Base-by-base conservation (phyloP, 176 grass and related monocot species). In the Avena atlantica region DNA sequence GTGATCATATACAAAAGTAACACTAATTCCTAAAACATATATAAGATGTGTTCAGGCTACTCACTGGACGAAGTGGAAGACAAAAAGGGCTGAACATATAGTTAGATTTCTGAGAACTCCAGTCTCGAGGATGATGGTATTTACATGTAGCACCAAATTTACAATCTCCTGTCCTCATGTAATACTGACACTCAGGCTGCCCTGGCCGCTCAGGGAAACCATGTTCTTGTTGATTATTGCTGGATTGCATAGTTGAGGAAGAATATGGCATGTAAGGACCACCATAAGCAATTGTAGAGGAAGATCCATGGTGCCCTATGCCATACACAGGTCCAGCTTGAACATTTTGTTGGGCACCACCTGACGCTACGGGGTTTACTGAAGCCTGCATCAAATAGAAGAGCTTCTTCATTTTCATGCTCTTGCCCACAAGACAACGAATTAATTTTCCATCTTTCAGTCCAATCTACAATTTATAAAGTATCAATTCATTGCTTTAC, bases 131-230 rank as follows among this genome's bases (percentile, higher is more conserved):
- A 88, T 95, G 93, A 85, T 95, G 61, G 73, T 95, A 95, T 93
- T 93, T 95, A 85, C 93, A 95, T 51, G 89, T 89, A 61, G 78
- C 78, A 83, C 93, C 91, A 87, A 89, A 95, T 91, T 95, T 95
- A 80, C 93, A 95, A 80, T 93, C 86, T 44, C 93, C 91, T 66
- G 93, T 95, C 78, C 81, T 91, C 93, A 95, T 87, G 68, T 93
- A 95, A 82, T 89, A 91, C 53, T 93, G 93, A 69, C 93, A 95
- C 76, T 95, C 93, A 52, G 91, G 91, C 80, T 93, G 91, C 72
- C 91, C 93, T 85, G 91, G 93, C 25, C 93, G 78, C 73, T 95
- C 91, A 59, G 93, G 93, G 53, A 93, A 95, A 78, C 23, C 89
- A 69, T 89, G 84, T 76, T 89, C 93, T 72, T 90, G 85, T 52